Base-by-base conservation (phyloP, 768 basidiomycete genomes). In the Auriscalpium microsporum region DNA sequence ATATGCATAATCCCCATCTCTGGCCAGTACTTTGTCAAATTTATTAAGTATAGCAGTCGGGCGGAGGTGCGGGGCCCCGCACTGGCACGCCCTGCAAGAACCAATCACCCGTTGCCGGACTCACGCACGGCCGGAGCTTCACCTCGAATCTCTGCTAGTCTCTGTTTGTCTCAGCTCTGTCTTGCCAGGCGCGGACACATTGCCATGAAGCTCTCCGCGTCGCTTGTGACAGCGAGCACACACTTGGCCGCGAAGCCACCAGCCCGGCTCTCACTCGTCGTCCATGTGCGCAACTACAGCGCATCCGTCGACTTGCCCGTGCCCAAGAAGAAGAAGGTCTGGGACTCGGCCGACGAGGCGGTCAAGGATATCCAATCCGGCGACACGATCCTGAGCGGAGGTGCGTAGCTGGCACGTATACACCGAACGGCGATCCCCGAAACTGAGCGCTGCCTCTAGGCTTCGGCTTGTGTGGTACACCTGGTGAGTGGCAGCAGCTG, bases 401-500 rank as follows among this genome's bases (percentile, higher is more conserved):
- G 92, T 92, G 61, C 59, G 83, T 58, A 13, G 40, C 17, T 16
- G 2, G 54, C 19, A 10, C 44, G 45, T 5, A 28, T 51, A 40
- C 28, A 34, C 45, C 11, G 44, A 35, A 46, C 40, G 35, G 51
- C 45, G 40, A 37, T 33, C 11, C 42, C 11, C 11, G 35, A 6
- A 38, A 45, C 48, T 45, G 28, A 40, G 13, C 53, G 48, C 57
- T 47, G 40, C 13, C 10, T 23, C 14, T 63, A 92, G 92, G 93
- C 28, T 96, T 96, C 64, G 93, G 93, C 46, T 73, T 90, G 51
- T 89, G 90, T 61, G 94, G 93, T 34, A 87, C 92, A 47, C 91
- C 93, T 64, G 87, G 89, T 90, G 46, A 44, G 73, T 62, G 47
- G 45, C 14, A 33, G 19, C n/a, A 33, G 10, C 11, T 33, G 11